Conservation (phyloP, 2,329 filamentous ascomycete species). For the Ophidiomyces ophidiicola region DNA sequence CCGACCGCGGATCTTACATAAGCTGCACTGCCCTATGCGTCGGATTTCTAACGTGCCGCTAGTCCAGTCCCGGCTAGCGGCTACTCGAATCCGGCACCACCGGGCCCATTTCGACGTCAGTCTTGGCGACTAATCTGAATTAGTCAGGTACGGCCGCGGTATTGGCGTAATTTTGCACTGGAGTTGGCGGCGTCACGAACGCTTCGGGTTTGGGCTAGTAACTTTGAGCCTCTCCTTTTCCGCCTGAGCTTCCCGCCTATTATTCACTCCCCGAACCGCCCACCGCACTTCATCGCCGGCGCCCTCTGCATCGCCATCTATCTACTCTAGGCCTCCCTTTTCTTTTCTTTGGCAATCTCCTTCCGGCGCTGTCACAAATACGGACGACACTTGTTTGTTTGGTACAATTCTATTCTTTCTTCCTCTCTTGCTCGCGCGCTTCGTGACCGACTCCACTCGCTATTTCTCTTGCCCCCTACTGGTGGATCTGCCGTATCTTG, state of each 20-base stretch:
- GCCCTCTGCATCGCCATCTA: constrained; percentile 3
- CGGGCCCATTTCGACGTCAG: background rate
- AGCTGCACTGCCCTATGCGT: constrained; percentile 3
- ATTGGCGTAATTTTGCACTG: constrained; percentile 4
- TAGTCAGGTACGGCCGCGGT: background rate
- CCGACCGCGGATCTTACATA: background rate
- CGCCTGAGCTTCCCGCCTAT: background rate
- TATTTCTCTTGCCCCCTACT: too few relatives aligned
- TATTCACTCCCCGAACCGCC: background rate
- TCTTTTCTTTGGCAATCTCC: too few relatives aligned
- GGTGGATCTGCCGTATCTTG: too few relatives aligned
- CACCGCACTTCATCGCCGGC: background rate
- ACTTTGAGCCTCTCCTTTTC: constrained; percentile 7
- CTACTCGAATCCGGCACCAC: background rate
- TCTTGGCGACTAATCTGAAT: constrained; percentile 8
- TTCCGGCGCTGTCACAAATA: too few relatives aligned
- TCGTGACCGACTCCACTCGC: too few relatives aligned
- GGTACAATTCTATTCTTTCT: too few relatives aligned
- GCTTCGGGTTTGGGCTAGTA: constrained; percentile 2
- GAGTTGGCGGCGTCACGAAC: constrained; percentile 1
- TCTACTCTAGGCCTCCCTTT: constrained; percentile 1
- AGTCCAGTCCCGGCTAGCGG: constrained; percentile 1
- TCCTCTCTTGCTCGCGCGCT: too few relatives aligned
- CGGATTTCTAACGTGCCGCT: background rate
- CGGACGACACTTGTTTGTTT: too few relatives aligned